These are phyloP conservation scores for Candida freyschussii DNA, from an alignment of 1,139 yeast genomes.

Conservation along the genomic window DNA sequence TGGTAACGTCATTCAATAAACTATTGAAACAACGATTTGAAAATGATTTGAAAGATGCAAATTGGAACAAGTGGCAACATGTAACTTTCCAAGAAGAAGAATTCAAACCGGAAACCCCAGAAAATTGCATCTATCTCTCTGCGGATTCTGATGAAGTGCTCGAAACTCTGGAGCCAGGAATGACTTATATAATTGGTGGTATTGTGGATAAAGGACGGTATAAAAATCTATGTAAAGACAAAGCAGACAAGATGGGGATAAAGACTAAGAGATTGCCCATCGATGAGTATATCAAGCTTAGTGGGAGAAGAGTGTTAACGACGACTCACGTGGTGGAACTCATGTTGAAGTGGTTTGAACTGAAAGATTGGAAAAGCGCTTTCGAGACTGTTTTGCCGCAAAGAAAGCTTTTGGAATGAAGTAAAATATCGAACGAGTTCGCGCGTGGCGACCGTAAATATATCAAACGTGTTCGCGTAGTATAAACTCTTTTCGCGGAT, in stretches of 20 bases:
- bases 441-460: no score
- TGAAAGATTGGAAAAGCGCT: conserved; percentile 77
- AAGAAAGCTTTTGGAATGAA: conserved; percentile 71
- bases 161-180: conserved; percentile 55
- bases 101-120: conserved; percentile 35
- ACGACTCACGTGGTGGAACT: conserved; percentile 92
- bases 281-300: conserved; percentile 73
- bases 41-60: conserved; percentile 46
- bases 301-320: conserved; percentile 86
- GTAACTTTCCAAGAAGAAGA: conserved; percentile 49
- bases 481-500: no score
- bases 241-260: conserved; percentile 71
- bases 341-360: conserved; percentile 75
- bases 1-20: conserved; percentile 63
- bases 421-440: no score
- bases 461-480: no score
- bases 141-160: conserved; percentile 80
- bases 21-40: conserved; percentile 66
- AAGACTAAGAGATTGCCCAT: conserved; percentile 80
- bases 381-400: conserved; percentile 82
- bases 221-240: conserved; percentile 73
- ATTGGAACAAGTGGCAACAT: conserved; percentile 62
- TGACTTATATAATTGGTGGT: conserved; percentile 88
- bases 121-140: conserved; percentile 62
- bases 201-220: conserved; percentile 94